A percentile compares a stretch with the other conserved stretches of the same genome.
phyloP scores from a whole-genome alignment of 805 yeast genomes.

The Teunomyces lycoperdinae region DNA sequence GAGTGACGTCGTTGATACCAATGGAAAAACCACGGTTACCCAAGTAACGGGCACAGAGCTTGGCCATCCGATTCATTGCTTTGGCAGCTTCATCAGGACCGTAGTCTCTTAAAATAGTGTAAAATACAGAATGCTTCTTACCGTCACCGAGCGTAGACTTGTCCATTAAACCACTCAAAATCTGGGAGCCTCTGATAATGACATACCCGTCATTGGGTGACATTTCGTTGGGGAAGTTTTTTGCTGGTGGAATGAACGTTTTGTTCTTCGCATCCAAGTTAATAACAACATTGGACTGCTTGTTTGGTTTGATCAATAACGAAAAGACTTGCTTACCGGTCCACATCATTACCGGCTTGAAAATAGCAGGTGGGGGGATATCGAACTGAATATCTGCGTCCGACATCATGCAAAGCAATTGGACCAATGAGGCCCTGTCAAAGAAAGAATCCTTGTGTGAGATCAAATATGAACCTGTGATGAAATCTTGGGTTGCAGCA shows the following conservation, averaged over 20 bases:
- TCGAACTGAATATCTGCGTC: slow-evolving; percentile 88
- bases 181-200: slow-evolving; percentile 82
- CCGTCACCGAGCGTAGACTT: slow-evolving; percentile 96
- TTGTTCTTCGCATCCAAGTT: slow-evolving; percentile 94
- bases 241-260: slow-evolving; percentile 74
- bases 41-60: slow-evolving; percentile 89
- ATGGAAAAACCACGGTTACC: slow-evolving; percentile 97
- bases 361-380: slow-evolving; percentile 90
- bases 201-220: slow-evolving; percentile 96
- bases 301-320: slow-evolving; percentile 80
- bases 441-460: slow-evolving; percentile 92
- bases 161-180: slow-evolving; percentile 94
- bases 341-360: slow-evolving; percentile 89
- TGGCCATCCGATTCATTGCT: slow-evolving; percentile 99
- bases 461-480: slow-evolving; percentile 90
- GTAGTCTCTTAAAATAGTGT: slow-evolving; percentile 90
- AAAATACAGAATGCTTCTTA: slow-evolving; percentile 93
- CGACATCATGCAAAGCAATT: slow-evolving; percentile 90
- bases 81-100: slow-evolving; percentile 95
- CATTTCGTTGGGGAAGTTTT: slow-evolving; percentile 83
- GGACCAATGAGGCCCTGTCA: slow-evolving; percentile 81
- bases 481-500: slow-evolving; percentile 99
- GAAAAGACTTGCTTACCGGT: slow-evolving; percentile 97
- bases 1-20: slow-evolving; percentile 97
- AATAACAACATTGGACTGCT: slow-evolving; percentile 70